These are phyloP conservation scores for Barbatosphaeria neglecta DNA, from an alignment of 495 filamentous ascomycete species.

Conservation along the genomic window DNA sequence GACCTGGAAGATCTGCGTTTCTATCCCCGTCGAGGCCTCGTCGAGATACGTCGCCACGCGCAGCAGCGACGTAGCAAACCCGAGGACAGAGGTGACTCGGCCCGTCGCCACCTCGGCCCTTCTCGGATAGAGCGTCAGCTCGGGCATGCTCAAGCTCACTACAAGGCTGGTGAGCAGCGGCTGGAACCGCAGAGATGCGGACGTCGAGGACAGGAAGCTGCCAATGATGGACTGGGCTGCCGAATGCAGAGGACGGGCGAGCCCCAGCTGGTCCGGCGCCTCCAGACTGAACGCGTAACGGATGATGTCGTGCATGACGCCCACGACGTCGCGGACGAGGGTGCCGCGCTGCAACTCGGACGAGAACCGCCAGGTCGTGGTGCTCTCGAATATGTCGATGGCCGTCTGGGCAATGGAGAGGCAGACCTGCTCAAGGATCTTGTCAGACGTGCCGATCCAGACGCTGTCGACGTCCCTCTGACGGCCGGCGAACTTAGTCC, in stretches of 20 bases:
- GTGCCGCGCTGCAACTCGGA: constrained; percentile 50
- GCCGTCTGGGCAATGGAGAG: constrained; percentile 58
- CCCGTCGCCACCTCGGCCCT: constrained; percentile 43
- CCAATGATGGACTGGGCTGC: constrained; percentile 66
- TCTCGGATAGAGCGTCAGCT: constrained; percentile 50
- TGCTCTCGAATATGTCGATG: constrained; percentile 73
- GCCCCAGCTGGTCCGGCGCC: constrained; percentile 44
- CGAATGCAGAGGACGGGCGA: constrained; percentile 47
- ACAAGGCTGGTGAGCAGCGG: constrained; percentile 63
- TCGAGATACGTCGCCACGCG: constrained; percentile 55
- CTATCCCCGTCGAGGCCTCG: constrained; percentile 48
- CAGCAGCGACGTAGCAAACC: constrained; percentile 56
- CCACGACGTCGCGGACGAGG: constrained; percentile 43
- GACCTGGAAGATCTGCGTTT: constrained; percentile 68
- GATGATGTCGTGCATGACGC: constrained; percentile 59
- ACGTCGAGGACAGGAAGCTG: constrained; percentile 58
- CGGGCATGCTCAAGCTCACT: constrained; percentile 52
- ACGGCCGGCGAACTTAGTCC: constrained; percentile 37
- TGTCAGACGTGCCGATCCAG: constrained; percentile 64
- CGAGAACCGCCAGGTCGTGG: constrained; percentile 69
- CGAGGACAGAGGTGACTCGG: constrained; percentile 52
- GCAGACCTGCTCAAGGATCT: constrained; percentile 60
- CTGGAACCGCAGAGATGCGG: constrained; percentile 59
- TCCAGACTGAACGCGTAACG: constrained; percentile 63
- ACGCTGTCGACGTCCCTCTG: constrained; percentile 41